Evolutionary conservation across 176 grass and related monocot genomes (phyloP).

Genomic region (Metroxylon sagu): DNA sequence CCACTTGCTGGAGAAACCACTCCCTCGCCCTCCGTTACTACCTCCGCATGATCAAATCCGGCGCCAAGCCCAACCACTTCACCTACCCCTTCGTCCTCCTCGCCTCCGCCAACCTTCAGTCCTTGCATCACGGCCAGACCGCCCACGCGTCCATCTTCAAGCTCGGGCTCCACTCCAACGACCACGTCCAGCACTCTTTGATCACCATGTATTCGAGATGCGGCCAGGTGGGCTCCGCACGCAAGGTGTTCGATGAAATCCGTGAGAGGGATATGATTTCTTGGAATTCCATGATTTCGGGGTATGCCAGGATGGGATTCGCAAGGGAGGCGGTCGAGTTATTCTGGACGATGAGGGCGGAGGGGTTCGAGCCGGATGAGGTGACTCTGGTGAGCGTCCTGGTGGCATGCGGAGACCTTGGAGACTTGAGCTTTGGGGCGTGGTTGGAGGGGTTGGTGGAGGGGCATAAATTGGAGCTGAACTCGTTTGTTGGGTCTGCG

Average conservation of each 20-base stretch:
- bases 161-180: slow-evolving; percentile 4
- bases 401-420: slow-evolving; percentile 38
- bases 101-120: slow-evolving; percentile 5
- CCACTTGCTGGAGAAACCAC: slow-evolving; percentile 6
- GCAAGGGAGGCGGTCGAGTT: slow-evolving; percentile 14
- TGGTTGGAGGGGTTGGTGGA: slow-evolving; percentile 44
- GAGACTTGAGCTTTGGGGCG: slow-evolving; percentile 32
- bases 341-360: slow-evolving; percentile 20
- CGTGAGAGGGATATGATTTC: slow-evolving; percentile 16
- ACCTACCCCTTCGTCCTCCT: slow-evolving; percentile 42
- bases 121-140: not conserved
- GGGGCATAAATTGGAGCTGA: slow-evolving; percentile 17
- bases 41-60: slow-evolving; percentile 7
- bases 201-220: slow-evolving; percentile 31
- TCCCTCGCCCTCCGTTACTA: slow-evolving; percentile 7
- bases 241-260: slow-evolving; percentile 32
- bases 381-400: slow-evolving; percentile 29
- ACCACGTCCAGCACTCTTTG: slow-evolving; percentile 31
- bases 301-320: slow-evolving; percentile 27
- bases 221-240: slow-evolving; percentile 1
- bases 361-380: slow-evolving; percentile 23
- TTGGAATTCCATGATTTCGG: slow-evolving; percentile 41
- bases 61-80: slow-evolving; percentile 12
- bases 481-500: slow-evolving; percentile 33
- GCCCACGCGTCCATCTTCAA: slow-evolving; percentile 23